Percentiles rank a stretch among this genome's conserved stretches.
Conservation (phyloP, 441 rosid genomes). For the Gossypium aridum region DNA sequence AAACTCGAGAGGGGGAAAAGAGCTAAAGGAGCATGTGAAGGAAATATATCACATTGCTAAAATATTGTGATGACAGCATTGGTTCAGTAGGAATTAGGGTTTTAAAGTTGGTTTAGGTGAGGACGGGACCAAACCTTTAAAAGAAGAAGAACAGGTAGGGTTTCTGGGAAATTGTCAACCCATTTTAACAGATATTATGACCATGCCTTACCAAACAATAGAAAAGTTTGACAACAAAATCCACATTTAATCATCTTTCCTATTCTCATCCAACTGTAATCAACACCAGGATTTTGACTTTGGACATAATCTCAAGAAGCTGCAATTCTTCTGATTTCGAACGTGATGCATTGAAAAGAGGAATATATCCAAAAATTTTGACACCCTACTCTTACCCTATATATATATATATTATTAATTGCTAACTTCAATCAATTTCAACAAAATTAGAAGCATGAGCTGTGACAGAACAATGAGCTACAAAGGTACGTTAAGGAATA, state of each 20-base stretch:
- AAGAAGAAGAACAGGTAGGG: constrained; percentile 2
- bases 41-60: background rate
- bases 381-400: background rate
- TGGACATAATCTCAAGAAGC: background rate
- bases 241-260: background rate
- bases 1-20: background rate
- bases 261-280: constrained; percentile 22
- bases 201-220: constrained; percentile 26
- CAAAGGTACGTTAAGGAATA: background rate
- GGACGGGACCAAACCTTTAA: constrained; percentile 11
- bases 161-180: constrained; percentile 31
- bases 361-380: background rate
- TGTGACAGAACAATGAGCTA: background rate
- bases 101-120: constrained; percentile 10
- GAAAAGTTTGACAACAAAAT: constrained; percentile 17
- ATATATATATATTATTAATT: background rate
- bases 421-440: background rate
- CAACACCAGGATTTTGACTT: constrained; percentile 10
- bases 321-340: background rate
- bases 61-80: too few species aligned
- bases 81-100: background rate
- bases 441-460: background rate
- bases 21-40: too few species aligned
- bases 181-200: constrained; percentile 24
- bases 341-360: background rate